Percentiles rank a stretch among this genome's conserved stretches.
Evolutionary conservation across 2,329 filamentous ascomycete species (phyloP).

Genomic region (Tolypocladium pustulatum): DNA sequence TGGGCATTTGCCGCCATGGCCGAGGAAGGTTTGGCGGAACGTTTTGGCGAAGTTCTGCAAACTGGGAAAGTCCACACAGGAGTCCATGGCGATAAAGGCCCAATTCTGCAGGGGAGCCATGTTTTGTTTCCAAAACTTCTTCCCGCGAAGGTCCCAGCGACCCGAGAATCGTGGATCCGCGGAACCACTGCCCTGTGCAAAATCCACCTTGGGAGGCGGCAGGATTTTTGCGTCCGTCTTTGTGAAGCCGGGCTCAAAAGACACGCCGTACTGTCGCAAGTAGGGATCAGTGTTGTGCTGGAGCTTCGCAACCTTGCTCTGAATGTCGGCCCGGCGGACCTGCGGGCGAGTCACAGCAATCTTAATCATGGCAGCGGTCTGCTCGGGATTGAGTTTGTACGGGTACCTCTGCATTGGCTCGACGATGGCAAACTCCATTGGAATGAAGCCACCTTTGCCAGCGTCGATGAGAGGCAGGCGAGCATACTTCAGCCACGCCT

Average conservation of each 20-base stretch:
- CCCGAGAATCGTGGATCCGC: slow-evolving; percentile 56
- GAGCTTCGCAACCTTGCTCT: slow-evolving; percentile 45
- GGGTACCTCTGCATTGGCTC: slow-evolving; percentile 47
- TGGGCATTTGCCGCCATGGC: slow-evolving; percentile 37
- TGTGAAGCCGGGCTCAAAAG: slow-evolving; percentile 54
- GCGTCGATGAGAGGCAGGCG: slow-evolving; percentile 49
- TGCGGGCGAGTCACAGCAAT: slow-evolving; percentile 73
- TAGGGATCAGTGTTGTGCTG: slow-evolving; percentile 59
- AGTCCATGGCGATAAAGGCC: slow-evolving; percentile 60
- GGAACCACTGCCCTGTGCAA: slow-evolving; percentile 35
- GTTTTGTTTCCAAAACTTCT: slow-evolving; percentile 62
- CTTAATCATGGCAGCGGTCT: slow-evolving; percentile 85
- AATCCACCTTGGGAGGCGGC: slow-evolving; percentile 59
- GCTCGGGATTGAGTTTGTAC: slow-evolving; percentile 47
- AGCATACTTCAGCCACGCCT: slow-evolving; percentile 32
- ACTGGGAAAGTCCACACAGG: slow-evolving; percentile 32
- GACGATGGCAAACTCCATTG: slow-evolving; percentile 49
- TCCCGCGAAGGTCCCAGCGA: slow-evolving; percentile 79
- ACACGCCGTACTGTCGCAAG: slow-evolving; percentile 62
- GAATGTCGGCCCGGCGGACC: slow-evolving; percentile 57
- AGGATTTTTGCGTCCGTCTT: slow-evolving; percentile 62
- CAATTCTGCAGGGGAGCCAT: slow-evolving; percentile 53
- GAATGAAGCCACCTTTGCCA: slow-evolving; percentile 42
- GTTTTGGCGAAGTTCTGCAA: slow-evolving; percentile 21
- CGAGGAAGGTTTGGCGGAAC: slow-evolving; percentile 35